phyloP scores from a whole-genome alignment of 2,329 filamentous ascomycete genomes.

The Cladosporium sp. region DNA sequence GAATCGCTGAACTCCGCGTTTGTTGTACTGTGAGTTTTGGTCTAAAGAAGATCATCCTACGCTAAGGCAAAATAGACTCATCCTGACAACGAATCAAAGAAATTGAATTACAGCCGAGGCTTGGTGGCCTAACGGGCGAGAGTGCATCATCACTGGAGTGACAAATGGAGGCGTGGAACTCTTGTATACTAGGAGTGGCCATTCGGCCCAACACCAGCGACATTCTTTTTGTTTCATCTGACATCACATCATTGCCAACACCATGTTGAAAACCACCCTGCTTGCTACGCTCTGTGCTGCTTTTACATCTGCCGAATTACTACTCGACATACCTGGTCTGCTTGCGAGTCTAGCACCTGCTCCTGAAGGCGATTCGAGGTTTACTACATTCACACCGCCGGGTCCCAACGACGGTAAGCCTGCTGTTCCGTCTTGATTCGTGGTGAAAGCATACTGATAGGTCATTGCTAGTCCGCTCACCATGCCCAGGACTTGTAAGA shows the following conservation, averaged over 20 bases:
- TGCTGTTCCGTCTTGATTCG: neutral
- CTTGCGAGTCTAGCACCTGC: constrained; percentile 29
- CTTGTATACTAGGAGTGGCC: neutral
- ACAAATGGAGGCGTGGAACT: constrained; percentile 2
- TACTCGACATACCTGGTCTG: constrained; percentile 18
- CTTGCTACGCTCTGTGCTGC: neutral
- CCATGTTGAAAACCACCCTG: neutral
- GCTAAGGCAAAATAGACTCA: constrained; percentile 4
- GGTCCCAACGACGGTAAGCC: constrained; percentile 17
- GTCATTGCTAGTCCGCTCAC: constrained; percentile 26
- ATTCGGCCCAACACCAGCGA: neutral
- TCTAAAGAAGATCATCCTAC: constrained; percentile 2
- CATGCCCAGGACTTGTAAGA: constrained; percentile 32
- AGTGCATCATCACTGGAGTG: neutral
- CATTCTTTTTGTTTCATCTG: neutral
- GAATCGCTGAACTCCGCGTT: neutral
- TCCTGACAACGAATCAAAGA: neutral
- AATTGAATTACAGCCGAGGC: neutral
- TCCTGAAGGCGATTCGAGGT: constrained; percentile 28
- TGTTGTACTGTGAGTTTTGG: neutral
- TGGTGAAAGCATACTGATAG: neutral
- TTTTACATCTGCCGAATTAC: neutral
- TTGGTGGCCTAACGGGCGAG: neutral
- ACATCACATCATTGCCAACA: neutral
- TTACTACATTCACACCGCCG: constrained; percentile 30